Base-by-base conservation (phyloP, 192 early-diverging fungal species). In the Gamsiella multidivaricata region DNA sequence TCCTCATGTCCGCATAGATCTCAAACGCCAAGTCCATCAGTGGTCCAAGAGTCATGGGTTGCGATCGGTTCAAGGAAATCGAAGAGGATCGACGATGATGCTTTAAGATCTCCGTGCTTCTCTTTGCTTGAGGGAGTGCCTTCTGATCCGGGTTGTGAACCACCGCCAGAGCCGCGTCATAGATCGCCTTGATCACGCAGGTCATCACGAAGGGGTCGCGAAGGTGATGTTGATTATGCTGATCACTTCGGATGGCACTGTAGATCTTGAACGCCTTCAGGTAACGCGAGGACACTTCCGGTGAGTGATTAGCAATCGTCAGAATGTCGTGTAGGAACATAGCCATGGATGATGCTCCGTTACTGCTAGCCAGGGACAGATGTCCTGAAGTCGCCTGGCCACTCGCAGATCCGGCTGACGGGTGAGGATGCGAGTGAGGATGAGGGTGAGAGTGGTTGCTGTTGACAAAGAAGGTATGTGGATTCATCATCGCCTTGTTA, bases 181-280 rank as follows among this genome's bases (percentile, higher is more conserved):
- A 78, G 18, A 78, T 61, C 3, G 65, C 74, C 61, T 78, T 78
- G 28, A 78, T 42, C 74, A 78, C 59, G 5, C 60, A 69, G 3
- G 65, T 32, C 74, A 78, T 78, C 15, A 78, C 65, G 34, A 78
- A 59, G 0, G 74, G 74, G 20, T 78, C 74, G 0, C 74, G 74
- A 15, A 78, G 66, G 0, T 61, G 61, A 3, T 66, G 51, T 25
- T 78, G 74, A 25, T 31, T 49, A 0, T 68, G 59, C 10, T 58
- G 45, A 28, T 78, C 74, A 54, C 65, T 64, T 28, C 74, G 65
- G 7, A 78, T 55, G 18, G 60, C 42, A 4, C 45, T 62, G 54
- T 78, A 78, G 10, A 78, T 39, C 41, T 78, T 78, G 61, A 78
- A 78, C 14, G 60, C 65, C 54, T 78, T 78, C 17, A 78, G 47